Base-by-base conservation (phyloP, 371 early-diverging fungal genomes). In the Mucor ambiguus region DNA sequence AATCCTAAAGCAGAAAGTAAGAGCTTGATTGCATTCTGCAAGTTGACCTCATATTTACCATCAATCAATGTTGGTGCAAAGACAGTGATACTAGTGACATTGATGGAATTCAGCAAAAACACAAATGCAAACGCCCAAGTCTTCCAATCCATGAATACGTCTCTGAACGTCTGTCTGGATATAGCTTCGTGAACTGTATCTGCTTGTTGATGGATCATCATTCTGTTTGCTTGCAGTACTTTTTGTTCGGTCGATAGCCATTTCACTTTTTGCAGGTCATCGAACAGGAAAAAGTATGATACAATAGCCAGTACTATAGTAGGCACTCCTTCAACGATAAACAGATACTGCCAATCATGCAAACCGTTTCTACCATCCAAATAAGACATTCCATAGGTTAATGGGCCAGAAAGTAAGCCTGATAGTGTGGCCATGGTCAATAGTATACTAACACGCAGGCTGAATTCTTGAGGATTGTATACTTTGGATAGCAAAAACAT, bases 1-100 rank as follows among this genome's bases (percentile, higher is more conserved):
- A 77, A 74, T 24, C 75, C 75, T 75, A 63, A 7, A 32, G 8
- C 67, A 89, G 91, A 18, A 86, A 75, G 32, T 76, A 76, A 41
- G 85, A 68, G 46, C 84, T 81, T 72, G 86, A 82, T n/a, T 87
- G 76, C 2, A 41, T 29, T n/a, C 2, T 12, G 10, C 6, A 57
- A 0, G 20, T 20, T 32, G 9, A 57, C 20, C 4, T 1, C 57
- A 7, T 9, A 33, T 33, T 9, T 69, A 75, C 74, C 74, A 57
- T 65, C 65, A 41, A 77, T 74, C 1, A 77, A 26, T 4, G 49
- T 65, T 7, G 77, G 77, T 4, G 69, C 38, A 63, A 77, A 77
- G 4, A 74, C 65, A 4, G 60, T 58, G 26, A 69, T 54, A 44
- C 74, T 74, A 4, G 64, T 66, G 2, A 71, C 18, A 30, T 56